Base-by-base conservation (phyloP, 1,139 yeast species). In the Debaryomyces singareniensis region DNA sequence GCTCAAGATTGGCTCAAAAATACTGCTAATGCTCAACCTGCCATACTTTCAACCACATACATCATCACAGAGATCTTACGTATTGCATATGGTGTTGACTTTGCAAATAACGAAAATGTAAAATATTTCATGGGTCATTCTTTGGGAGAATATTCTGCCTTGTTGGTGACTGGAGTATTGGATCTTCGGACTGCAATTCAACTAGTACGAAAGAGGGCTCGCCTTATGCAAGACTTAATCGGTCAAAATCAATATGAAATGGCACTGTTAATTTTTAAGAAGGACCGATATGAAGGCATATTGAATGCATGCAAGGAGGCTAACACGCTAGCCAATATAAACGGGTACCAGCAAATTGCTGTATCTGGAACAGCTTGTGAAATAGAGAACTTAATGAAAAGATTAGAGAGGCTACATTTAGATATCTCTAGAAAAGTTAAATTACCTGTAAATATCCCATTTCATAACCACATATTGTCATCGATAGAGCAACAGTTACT, bases 1-100 rank as follows among this genome's bases (percentile, higher is more conserved):
- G 36, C 37, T 2, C 27, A 28, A 13, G 18, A 34, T 18, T 55
- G 58, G 55, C 31, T 57, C 15, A 25, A 39, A 51, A 43, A 49
- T 13, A 75, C 83, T 1, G 51, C 70, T 27, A 66, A 71, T 44
- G 80, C 82, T 11, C 84, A 77, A 53, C 83, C 83, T 1, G 73
- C 80, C 20, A 71, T 77, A 13, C 51, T 77, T 25, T 58, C 73
- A 3, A 55, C 75, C 5, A 62, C 77, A 3, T 60, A 55, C 35
- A 52, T 69, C 5, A 52, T 64, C 11, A 45, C 51, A 35, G 45
- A 56, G 29, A 40, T 64, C 3, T 35, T 67, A 24, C 40, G 50
- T 25, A 36, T 46, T n/a, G 39, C 43, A 5, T 45, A 43, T 31
- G 55, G 49, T 5, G 28, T 51, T 16, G 49, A 48, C 34, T 38